Evolutionary conservation across 179 eudicot genomes (phyloP).

Genomic region (Spergularia azorica): DNA sequence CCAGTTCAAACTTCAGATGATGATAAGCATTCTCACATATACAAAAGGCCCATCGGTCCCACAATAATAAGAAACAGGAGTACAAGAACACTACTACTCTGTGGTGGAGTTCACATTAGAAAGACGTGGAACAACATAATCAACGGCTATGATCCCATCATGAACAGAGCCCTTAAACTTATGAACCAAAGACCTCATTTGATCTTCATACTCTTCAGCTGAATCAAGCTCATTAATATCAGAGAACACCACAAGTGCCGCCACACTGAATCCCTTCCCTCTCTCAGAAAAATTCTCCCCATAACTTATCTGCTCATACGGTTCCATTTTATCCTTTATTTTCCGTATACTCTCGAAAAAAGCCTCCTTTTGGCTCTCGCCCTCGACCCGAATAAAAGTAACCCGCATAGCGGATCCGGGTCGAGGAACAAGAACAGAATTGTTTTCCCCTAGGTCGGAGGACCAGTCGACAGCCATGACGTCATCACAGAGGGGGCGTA

Average conservation of each 20-base stretch:
- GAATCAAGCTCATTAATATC: conserved; percentile 45
- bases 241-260: conserved; percentile 30
- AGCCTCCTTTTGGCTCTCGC: neutral
- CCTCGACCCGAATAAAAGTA: conserved; percentile 24
- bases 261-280: conserved; percentile 31
- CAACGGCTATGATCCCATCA: conserved; percentile 27
- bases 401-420: conserved; percentile 40
- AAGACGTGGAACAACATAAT: conserved; percentile 38
- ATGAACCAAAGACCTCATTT: conserved; percentile 24
- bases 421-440: conserved; percentile 10
- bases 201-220: conserved; percentile 42
- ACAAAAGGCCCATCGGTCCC: neutral
- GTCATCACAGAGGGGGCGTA: conserved; percentile 26
- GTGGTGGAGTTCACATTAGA: neutral
- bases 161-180: conserved; percentile 7
- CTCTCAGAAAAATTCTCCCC: conserved; percentile 28
- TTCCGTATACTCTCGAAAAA: conserved; percentile 24
- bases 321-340: conserved; percentile 20
- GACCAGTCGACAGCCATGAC: conserved; percentile 31
- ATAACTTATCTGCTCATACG: conserved; percentile 31
- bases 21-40: conserved; percentile 6
- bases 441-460: neutral
- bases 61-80: neutral
- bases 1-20: no score
- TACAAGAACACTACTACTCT: neutral